Evolutionary conservation across 116 monocot genomes (phyloP).

Genomic region (Cymodocea nodosa): DNA sequence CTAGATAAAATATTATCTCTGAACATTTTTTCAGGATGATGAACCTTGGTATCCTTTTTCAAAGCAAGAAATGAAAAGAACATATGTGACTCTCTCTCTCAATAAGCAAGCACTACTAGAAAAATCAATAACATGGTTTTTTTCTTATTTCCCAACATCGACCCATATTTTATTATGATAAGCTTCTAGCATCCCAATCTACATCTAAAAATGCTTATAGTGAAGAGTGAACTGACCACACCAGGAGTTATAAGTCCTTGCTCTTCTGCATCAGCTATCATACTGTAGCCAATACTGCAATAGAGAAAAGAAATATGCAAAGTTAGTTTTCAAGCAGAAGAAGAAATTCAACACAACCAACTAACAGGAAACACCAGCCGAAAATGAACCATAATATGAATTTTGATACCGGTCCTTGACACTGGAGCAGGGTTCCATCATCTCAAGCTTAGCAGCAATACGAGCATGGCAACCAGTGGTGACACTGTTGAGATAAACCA

Average conservation of each 20-base stretch:
- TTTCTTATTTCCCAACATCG: no score
- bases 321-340: not conserved
- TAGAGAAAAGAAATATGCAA: conserved; percentile 7
- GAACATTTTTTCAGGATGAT: no score
- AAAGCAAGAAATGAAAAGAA: no score
- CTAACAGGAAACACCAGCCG: not conserved
- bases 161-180: no score
- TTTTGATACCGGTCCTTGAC: conserved; percentile 63
- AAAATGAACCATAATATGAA: not conserved
- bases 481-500: conserved; percentile 76
- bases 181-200: not conserved
- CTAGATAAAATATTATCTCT: no score
- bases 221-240: conserved; percentile 21
- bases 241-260: conserved; percentile 66
- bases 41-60: no score
- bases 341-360: not conserved
- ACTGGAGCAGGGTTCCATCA: conserved; percentile 96
- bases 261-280: conserved; percentile 87
- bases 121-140: no score
- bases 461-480: conserved; percentile 42
- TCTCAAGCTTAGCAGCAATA: conserved; percentile 85
- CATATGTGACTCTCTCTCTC: no score
- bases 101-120: no score
- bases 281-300: conserved; percentile 77
- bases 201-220: not conserved